Base-by-base conservation (phyloP, 2,329 filamentous ascomycete genomes). In the Trichoderma arundinaceum region DNA sequence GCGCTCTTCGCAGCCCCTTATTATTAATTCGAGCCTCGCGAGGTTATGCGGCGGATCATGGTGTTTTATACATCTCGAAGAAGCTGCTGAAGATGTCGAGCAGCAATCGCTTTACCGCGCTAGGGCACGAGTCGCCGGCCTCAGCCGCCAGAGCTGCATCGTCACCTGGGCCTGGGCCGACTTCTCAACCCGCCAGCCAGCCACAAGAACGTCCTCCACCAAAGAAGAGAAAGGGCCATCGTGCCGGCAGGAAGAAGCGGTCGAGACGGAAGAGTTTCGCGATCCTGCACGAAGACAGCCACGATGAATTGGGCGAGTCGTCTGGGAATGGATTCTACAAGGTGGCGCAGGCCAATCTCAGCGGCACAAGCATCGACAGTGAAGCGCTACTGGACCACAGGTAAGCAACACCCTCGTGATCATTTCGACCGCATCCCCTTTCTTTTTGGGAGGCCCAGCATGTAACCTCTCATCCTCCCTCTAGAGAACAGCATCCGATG, bases 341-440 rank as follows among this genome's bases (percentile, higher is more conserved):
- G 70, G 74, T 83, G 66, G 77, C 80, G 59, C 74, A 81, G 7
- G 78, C 80, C 51, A 92, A 91, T 74, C 74, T 89, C 69, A 98
- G 94, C 79, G 89, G 85, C 72, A 93, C 91, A 0, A 98, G 94
- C 76, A 81, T 98, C 69, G 94, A 97, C 71, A 97, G 93, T 76
- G 90, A 96, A 74, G 89, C 87, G 7, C 80, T 98, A 70, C 81
- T 98, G 17, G 94, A 98, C 77, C 94, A 98, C 77, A 87, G 92
- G 88, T 91, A 79, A 68, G 79, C 69, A 10, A 17, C 57, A 22
- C 19, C 28, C 57, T 15, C 46, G 41, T 22, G 59, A 54, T 60
- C 57, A 49, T 15, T 8, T 41, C 33, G 39, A 51, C 38, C 19
- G 15, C 48, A 46, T 63, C 39, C 41, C 17, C 28, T 22, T 54